These are phyloP conservation scores for Chytriomyces hyalinus DNA, from an alignment of 192 early-diverging fungal species.

Conservation along the genomic window DNA sequence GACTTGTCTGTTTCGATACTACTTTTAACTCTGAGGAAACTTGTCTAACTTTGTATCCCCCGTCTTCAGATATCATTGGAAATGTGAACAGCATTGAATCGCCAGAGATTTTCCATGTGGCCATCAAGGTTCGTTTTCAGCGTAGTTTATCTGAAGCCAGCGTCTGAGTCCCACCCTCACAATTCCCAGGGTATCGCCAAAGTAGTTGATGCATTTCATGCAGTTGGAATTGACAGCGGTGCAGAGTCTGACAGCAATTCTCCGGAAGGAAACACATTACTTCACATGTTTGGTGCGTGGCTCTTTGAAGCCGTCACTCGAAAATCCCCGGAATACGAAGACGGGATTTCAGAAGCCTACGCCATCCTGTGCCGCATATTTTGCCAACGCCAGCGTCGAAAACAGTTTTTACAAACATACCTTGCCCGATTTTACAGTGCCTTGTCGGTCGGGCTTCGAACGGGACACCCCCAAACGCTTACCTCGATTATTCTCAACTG, in stretches of 20 bases:
- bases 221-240: constrained; percentile 37
- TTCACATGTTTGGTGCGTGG: constrained; percentile 83
- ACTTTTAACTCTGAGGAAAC: no score
- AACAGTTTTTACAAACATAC: constrained; percentile 66
- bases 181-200: constrained; percentile 44
- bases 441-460: constrained; percentile 54
- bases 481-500: constrained; percentile 73
- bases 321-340: constrained; percentile 46
- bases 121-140: constrained; percentile 41
- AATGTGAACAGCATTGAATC: constrained; percentile 48
- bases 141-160: not conserved
- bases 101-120: constrained; percentile 50
- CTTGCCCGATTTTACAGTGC: constrained; percentile 76
- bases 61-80: constrained; percentile 48
- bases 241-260: constrained; percentile 3
- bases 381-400: constrained; percentile 63
- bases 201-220: constrained; percentile 50
- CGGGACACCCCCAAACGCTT: constrained; percentile 59
- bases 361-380: constrained; percentile 79
- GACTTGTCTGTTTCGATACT: constrained; percentile 42
- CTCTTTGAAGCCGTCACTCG: constrained; percentile 71
- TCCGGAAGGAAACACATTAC: constrained; percentile 74
- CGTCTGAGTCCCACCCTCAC: not conserved
- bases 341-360: constrained; percentile 73
- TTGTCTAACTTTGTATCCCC: not conserved